Evolutionary conservation across 2,329 filamentous ascomycete genomes (phyloP), one percentile per base, ranked within the genome.

Genomic region (Exserohilum rostratum): DNA sequence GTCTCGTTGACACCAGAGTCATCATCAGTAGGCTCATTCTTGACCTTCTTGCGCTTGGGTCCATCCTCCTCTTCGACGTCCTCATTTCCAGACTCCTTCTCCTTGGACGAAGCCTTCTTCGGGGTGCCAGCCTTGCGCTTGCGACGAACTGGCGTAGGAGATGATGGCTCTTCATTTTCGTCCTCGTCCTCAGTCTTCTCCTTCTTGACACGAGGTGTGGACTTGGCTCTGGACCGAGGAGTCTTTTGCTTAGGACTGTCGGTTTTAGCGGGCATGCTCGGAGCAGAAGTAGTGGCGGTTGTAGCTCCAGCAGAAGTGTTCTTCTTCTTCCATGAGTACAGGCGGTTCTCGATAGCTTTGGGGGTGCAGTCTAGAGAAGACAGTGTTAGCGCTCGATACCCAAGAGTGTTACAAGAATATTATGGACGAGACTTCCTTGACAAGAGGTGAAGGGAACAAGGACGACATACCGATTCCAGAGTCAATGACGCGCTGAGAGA

Each of bases 261-360:
- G 3, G 12, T 34, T 20, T 48, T 39, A 7, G 30, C 12, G 1
- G 55, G 35, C 0, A 45, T 52, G 2, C 5, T 25, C n/a, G 46
- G 47, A 10, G 54, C 33, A 12, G 30, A 13, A 27, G 29, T 39
- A 27, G 29, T 45, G 10, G 31, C 18, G 12, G 10, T 20, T 3
- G 37, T 25, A n/a, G n/a, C 22, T 25, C 22, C 22, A 17, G 27
- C 29, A 25, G 50, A 15, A 1, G 30, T 40, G 34, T 58, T 58
- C 50, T 62, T 62, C 57, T 60, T 62, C 48, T 68, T 68, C 50
- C 63, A 61, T 15, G 31, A 17, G 29, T 42, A 43, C 7, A 72
- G 53, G n/a, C 67, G 66, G 46, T 66, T 57, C 15, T 55, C 54
- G 10, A 71, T 54, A 13, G 69, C 68, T 34, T 71, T 72, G 39